Evolutionary conservation across 139 green algal genomes (phyloP).

Genomic region (Protoeuglena noctilucae): DNA sequence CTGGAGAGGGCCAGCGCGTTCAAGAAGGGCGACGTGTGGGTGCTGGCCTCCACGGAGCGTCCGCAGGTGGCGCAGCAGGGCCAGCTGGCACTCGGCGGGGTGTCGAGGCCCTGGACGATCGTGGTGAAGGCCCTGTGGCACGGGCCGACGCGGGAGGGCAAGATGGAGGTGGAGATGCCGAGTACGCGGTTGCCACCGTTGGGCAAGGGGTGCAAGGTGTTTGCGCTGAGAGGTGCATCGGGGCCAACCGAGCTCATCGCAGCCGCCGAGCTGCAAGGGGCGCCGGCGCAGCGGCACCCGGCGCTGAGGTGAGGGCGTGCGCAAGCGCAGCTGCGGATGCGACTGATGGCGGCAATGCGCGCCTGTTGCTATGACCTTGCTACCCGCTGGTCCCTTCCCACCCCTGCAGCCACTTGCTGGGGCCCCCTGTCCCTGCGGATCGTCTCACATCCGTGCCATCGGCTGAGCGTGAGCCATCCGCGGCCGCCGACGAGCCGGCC

Average conservation of each 20-base stretch:
- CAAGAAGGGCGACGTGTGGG: slow-evolving; percentile 48
- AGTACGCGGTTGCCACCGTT: background rate
- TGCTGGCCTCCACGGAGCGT: too few relatives aligned
- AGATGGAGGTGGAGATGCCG: slow-evolving; percentile 12
- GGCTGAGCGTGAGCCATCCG: background rate
- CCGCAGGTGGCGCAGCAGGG: too few relatives aligned
- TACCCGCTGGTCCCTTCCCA: slow-evolving; percentile 15
- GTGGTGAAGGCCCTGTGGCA: slow-evolving; percentile 43
- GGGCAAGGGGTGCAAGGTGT: too few relatives aligned
- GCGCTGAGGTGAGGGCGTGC: slow-evolving; percentile 4
- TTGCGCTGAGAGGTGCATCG: background rate
- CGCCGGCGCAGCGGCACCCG: background rate
- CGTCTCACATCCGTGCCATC: slow-evolving; percentile 2
- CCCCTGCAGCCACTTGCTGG: background rate
- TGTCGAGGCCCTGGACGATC: slow-evolving; percentile 8
- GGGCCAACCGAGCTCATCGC: background rate
- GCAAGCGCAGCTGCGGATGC: slow-evolving; percentile 36
- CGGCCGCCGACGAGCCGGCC: background rate
- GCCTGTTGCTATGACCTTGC: slow-evolving; percentile 8
- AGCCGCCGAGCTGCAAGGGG: too few relatives aligned
- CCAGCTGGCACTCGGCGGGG: background rate
- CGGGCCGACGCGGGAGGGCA: slow-evolving; percentile 59
- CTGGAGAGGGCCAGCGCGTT: slow-evolving; percentile 15
- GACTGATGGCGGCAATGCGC: background rate
- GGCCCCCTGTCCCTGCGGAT: background rate